Conservation (phyloP, 2,329 filamentous ascomycete species). For the Epichloe uncinata region DNA sequence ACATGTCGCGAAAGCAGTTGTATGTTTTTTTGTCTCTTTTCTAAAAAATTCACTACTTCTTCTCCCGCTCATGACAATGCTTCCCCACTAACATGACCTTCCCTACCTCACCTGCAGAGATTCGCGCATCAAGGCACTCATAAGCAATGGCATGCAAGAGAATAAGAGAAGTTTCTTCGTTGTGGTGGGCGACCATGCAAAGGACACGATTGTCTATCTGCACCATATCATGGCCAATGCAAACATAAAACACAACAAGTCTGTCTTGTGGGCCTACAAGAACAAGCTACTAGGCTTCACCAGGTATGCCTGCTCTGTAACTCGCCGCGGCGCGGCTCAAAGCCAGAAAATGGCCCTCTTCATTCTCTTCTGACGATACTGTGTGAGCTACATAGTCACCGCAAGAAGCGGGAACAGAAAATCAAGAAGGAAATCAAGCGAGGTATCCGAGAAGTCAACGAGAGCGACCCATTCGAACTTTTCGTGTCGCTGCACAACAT, state of each 20-base stretch:
- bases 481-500: constrained; percentile 96
- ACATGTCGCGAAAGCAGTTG: constrained; percentile 48
- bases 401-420: constrained; percentile 95
- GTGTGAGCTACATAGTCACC: constrained; percentile 44
- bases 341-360: not conserved
- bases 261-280: constrained; percentile 97
- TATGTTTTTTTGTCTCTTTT: constrained; percentile 18
- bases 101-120: constrained; percentile 39
- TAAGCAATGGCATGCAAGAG: constrained; percentile 82
- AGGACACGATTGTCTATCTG: constrained; percentile 88
- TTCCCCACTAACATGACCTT: no score
- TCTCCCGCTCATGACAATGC: no score
- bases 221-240: constrained; percentile 87
- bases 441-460: constrained; percentile 82
- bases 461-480: constrained; percentile 90
- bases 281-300: constrained; percentile 92
- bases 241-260: constrained; percentile 82
- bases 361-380: not conserved
- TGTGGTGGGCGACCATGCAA: constrained; percentile 78
- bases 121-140: constrained; percentile 79
- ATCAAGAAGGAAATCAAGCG: constrained; percentile 98
- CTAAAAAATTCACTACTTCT: not conserved
- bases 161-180: constrained; percentile 99
- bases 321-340: not conserved
- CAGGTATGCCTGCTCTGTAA: constrained; percentile 29